A percentile compares a stretch with the other conserved stretches of the same genome.
Evolutionary conservation across 78 protist genomes (phyloP).

Genomic region (Dictyostelium intermedium): DNA sequence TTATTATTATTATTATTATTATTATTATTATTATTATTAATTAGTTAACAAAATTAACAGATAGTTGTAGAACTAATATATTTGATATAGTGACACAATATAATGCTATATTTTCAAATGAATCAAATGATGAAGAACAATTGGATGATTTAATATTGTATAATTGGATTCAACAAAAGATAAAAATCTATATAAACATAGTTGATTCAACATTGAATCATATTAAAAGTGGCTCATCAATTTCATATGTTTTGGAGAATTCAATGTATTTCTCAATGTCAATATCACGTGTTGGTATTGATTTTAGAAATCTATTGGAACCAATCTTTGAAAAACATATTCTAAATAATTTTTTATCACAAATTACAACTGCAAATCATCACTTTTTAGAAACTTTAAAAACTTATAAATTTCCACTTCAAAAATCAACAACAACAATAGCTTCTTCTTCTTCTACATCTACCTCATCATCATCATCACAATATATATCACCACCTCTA

Average conservation of each 20-base stretch:
- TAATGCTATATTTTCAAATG: constrained; percentile 72
- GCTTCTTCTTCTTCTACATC: neutral
- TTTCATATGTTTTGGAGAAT: constrained; percentile 49
- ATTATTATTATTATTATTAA: neutral
- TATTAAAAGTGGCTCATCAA: constrained; percentile 41
- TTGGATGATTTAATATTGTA: constrained; percentile 56
- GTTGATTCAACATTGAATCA: constrained; percentile 32
- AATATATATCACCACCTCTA: constrained; percentile 32
- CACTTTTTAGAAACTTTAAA: constrained; percentile 62
- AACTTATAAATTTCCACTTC: constrained; percentile 47
- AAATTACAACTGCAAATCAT: constrained; percentile 28
- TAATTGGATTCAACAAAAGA: constrained; percentile 59
- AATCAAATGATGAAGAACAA: constrained; percentile 28
- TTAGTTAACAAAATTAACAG: constrained; percentile 72
- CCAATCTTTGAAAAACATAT: constrained; percentile 68
- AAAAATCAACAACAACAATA: neutral
- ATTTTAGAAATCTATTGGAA: constrained; percentile 27
- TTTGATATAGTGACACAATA: constrained; percentile 70
- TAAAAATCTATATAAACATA: neutral
- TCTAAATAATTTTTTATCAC: constrained; percentile 29
- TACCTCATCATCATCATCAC: neutral
- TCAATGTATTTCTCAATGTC: constrained; percentile 74
- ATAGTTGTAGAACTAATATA: constrained; percentile 62
- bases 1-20: neutral
- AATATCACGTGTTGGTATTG: constrained; percentile 74